Evolutionary conservation across 1,284 basidiomycete species (phyloP).

Genomic region (Grifola frondosa): DNA sequence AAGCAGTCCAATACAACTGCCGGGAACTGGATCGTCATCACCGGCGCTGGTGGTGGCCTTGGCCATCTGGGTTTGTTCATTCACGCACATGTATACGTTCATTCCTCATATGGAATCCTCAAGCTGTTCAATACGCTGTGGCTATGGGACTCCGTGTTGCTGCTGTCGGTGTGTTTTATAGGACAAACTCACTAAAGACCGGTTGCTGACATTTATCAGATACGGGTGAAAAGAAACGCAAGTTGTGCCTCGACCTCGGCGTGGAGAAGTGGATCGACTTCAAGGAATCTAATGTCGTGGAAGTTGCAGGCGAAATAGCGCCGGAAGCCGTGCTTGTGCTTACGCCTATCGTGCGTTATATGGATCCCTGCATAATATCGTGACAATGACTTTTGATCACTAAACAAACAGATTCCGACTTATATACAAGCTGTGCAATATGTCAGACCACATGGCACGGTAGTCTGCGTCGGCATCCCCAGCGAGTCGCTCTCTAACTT

Average conservation of each 20-base stretch:
- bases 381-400: neutral
- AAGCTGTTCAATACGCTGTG: conserved; percentile 66
- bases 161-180: conserved; percentile 72
- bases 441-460: conserved; percentile 57
- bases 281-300: conserved; percentile 51
- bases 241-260: conserved; percentile 58
- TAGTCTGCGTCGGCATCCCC: conserved; percentile 77
- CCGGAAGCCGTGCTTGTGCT: conserved; percentile 67
- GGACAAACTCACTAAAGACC: too few species aligned
- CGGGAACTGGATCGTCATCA: conserved; percentile 70
- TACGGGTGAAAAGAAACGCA: conserved; percentile 63
- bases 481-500: conserved; percentile 57
- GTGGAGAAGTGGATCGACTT: conserved; percentile 76
- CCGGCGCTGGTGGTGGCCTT: conserved; percentile 65
- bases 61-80: conserved; percentile 51
- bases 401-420: conserved; percentile 41
- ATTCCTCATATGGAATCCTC: conserved; percentile 12
- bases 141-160: conserved; percentile 67
- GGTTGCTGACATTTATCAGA: conserved; percentile 34
- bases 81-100: neutral
- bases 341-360: conserved; percentile 32
- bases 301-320: conserved; percentile 59
- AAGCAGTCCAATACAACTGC: conserved; percentile 52
- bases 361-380: conserved; percentile 11
- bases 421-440: conserved; percentile 76